A percentile compares a stretch with the other conserved stretches of the same genome.
Evolutionary conservation across 2,329 filamentous ascomycete species (phyloP).

Genomic region (Scytalidium lignicola): DNA sequence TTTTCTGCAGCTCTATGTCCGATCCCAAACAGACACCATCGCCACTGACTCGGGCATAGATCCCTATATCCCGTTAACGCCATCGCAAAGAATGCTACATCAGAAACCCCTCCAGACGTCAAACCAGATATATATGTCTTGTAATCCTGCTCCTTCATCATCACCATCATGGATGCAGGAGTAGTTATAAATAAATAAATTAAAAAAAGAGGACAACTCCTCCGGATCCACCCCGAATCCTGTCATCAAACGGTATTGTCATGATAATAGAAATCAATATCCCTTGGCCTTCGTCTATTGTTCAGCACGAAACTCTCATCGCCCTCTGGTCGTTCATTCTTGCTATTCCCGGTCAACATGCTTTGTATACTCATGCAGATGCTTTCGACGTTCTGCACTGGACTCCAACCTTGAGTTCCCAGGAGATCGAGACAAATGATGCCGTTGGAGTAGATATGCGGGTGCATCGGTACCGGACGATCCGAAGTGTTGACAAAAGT

Average conservation of each 20-base stretch:
- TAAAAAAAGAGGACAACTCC: not conserved
- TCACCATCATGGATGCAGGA: not conserved
- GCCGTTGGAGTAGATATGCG: conserved; percentile 96
- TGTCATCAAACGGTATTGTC: conserved; percentile 67
- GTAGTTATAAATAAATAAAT: not conserved
- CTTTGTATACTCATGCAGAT: conserved; percentile 97
- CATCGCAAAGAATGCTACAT: not conserved
- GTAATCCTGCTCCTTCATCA: not conserved
- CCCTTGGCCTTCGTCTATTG: conserved; percentile 73
- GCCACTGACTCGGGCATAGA: not conserved
- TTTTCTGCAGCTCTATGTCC: not conserved
- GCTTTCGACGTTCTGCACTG: conserved; percentile 94
- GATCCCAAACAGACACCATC: not conserved
- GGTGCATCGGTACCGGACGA: conserved; percentile 82
- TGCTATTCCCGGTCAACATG: conserved; percentile 94
- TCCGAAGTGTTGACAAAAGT: conserved; percentile 67
- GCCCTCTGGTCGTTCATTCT: conserved; percentile 83
- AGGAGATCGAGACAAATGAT: conserved; percentile 97
- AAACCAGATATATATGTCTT: not conserved
- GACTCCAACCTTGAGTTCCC: conserved; percentile 84
- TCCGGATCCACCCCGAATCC: no score
- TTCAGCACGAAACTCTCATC: conserved; percentile 83
- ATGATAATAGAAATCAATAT: conserved; percentile 93
- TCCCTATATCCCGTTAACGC: not conserved
- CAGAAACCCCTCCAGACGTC: not conserved